phyloP scores from a whole-genome alignment of 2,329 filamentous ascomycete genomes.

The Amauroascus niger region DNA sequence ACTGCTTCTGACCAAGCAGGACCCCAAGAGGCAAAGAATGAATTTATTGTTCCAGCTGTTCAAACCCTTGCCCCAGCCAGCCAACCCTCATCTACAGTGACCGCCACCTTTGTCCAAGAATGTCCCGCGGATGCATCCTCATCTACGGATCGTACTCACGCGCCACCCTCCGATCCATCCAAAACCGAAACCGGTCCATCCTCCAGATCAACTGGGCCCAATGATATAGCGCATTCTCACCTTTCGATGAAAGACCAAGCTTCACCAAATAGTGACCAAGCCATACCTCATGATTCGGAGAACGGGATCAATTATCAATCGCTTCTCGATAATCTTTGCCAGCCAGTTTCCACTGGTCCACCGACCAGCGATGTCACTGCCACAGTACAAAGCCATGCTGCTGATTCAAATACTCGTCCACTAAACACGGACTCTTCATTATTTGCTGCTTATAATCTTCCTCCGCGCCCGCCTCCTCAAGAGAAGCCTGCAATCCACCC shows the following conservation, averaged over 20 bases:
- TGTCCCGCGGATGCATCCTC: background rate
- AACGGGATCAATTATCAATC: slow-evolving; percentile 41
- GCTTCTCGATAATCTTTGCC: slow-evolving; percentile 41
- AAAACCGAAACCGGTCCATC: background rate
- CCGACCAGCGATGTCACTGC: slow-evolving; percentile 21
- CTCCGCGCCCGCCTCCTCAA: slow-evolving; percentile 39
- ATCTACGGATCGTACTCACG: background rate
- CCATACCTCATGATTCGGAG: slow-evolving; percentile 21
- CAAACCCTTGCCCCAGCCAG: slow-evolving; percentile 18
- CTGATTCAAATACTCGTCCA: slow-evolving; percentile 24
- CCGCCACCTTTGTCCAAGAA: slow-evolving; percentile 17
- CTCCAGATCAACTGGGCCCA: background rate
- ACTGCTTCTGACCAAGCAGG: slow-evolving; percentile 22
- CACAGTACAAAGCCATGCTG: slow-evolving; percentile 20
- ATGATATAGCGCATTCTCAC: background rate
- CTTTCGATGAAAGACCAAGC: slow-evolving; percentile 13
- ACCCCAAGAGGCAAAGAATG: slow-evolving; percentile 22
- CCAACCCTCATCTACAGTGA: slow-evolving; percentile 16
- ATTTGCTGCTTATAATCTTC: slow-evolving; percentile 31
- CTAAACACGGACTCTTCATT: slow-evolving; percentile 5
- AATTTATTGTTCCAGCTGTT: slow-evolving; percentile 22
- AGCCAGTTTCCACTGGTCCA: slow-evolving; percentile 25
- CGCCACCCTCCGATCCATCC: background rate
- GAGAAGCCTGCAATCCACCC: slow-evolving; percentile 33
- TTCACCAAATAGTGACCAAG: slow-evolving; percentile 20